Evolutionary conservation across 441 rosid genomes (phyloP).

Genomic region (Hura crepitans): DNA sequence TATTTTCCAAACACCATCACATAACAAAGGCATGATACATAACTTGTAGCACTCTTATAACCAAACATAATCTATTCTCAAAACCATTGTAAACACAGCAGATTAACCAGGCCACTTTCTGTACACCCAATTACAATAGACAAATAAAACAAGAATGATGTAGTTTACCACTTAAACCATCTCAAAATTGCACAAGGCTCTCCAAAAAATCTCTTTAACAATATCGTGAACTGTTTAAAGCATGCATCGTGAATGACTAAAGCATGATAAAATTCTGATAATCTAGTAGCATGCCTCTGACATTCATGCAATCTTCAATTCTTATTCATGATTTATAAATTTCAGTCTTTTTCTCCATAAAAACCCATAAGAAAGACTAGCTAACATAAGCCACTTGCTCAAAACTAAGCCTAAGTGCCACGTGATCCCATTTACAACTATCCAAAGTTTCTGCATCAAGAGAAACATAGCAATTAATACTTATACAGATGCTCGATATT

Average conservation of each 20-base stretch:
- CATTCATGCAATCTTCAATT: neutral
- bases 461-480: neutral
- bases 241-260: neutral
- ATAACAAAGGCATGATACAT: neutral
- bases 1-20: neutral
- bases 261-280: neutral
- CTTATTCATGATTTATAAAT: neutral
- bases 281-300: neutral
- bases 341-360: neutral
- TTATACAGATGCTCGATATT: too few species aligned
- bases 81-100: neutral
- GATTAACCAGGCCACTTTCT: neutral
- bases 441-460: neutral
- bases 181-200: neutral
- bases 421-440: neutral
- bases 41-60: neutral
- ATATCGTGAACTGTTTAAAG: too few species aligned
- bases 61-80: neutral
- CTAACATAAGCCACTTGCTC: neutral
- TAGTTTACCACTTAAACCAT: neutral
- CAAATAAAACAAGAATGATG: neutral
- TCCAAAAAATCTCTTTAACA: neutral
- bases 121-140: neutral
- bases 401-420: neutral
- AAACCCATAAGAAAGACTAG: neutral